Conservation (phyloP, 345 rosid genomes). For the Gossypium stocksii region DNA sequence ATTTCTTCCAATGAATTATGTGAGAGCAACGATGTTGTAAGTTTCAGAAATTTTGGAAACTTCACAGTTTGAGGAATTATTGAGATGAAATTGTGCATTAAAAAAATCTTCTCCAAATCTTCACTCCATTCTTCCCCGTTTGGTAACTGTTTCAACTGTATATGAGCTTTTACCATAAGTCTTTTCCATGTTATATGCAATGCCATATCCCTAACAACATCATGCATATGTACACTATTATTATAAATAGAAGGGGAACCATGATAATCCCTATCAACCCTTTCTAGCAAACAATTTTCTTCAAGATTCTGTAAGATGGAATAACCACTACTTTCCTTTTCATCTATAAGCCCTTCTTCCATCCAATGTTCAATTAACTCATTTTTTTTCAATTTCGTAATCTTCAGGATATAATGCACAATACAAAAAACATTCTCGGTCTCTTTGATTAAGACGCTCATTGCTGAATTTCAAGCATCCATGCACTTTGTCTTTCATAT, state of each 20-base stretch:
- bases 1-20: too few relatives aligned
- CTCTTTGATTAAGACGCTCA: background rate
- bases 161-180: too few relatives aligned
- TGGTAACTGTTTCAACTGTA: background rate
- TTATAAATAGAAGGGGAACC: too few relatives aligned
- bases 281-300: conserved; percentile 18
- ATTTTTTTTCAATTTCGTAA: too few relatives aligned
- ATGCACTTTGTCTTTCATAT: background rate
- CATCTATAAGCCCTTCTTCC: background rate
- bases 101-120: too few relatives aligned
- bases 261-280: too few relatives aligned
- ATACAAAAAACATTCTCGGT: conserved; percentile 16
- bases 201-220: background rate
- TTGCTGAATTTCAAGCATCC: background rate
- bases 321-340: conserved; percentile 11
- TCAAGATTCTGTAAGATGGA: conserved; percentile 15
- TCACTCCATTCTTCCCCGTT: background rate
- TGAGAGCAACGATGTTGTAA: too few relatives aligned
- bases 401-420: conserved; percentile 8
- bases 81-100: background rate
- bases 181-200: too few relatives aligned
- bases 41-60: background rate
- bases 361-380: too few relatives aligned
- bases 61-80: conserved; percentile 11
- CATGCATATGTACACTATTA: conserved; percentile 22